Percentiles rank a stretch among this genome's conserved stretches.
phyloP scores from a whole-genome alignment of 208 protist genomes.

The Trypanosoma melophagium region DNA sequence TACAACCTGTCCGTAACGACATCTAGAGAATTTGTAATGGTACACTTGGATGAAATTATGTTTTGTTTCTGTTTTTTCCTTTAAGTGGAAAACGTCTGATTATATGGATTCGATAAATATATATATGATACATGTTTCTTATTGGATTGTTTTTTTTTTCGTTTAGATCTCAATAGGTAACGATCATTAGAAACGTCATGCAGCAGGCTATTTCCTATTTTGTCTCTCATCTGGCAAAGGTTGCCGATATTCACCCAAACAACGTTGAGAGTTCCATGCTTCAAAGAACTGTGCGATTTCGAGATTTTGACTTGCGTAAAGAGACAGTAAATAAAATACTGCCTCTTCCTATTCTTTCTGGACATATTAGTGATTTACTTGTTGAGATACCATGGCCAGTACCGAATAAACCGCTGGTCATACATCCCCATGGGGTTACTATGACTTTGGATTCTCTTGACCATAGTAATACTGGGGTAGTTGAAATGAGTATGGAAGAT shows the following conservation, averaged over 20 bases:
- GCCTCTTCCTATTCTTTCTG: conserved; percentile 58
- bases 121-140: not conserved
- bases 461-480: not conserved
- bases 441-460: conserved; percentile 37
- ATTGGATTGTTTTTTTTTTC: conserved; percentile 15
- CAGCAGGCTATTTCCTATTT: conserved; percentile 73
- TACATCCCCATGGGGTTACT: conserved; percentile 29
- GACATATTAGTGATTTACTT: conserved; percentile 43
- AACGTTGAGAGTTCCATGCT: conserved; percentile 71
- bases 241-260: conserved; percentile 64
- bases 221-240: conserved; percentile 52
- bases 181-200: conserved; percentile 33
- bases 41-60: not conserved
- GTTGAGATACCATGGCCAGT: conserved; percentile 72
- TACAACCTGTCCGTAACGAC: too few species aligned
- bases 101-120: not conserved
- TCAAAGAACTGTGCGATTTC: conserved; percentile 44
- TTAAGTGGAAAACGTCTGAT: not conserved
- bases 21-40: conserved; percentile 3
- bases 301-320: conserved; percentile 49
- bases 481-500: conserved; percentile 47
- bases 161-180: not conserved
- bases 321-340: conserved; percentile 58
- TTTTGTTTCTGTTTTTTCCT: conserved; percentile 11
- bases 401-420: conserved; percentile 42